Conservation (phyloP, 2,329 filamentous ascomycete species). For the Diaporthe humulicola region DNA sequence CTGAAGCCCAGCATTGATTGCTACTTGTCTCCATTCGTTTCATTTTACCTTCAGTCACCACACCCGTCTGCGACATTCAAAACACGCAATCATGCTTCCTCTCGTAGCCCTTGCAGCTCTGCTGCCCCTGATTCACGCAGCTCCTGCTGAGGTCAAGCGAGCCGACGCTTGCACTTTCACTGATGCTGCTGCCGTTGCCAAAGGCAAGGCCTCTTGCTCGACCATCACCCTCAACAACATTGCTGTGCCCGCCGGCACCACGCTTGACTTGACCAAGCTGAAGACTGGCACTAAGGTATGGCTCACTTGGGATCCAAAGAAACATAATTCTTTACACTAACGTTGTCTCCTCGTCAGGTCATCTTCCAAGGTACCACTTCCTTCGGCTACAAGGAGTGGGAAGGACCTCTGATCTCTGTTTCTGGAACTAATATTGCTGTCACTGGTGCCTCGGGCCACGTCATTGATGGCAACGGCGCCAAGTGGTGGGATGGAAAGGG, state of each 20-base stretch:
- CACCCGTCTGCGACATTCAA: neutral
- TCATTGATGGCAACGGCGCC: slow-evolving; percentile 40
- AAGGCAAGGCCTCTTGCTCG: slow-evolving; percentile 57
- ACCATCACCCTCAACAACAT: slow-evolving; percentile 54
- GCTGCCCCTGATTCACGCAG: slow-evolving; percentile 31
- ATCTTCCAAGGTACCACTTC: slow-evolving; percentile 50
- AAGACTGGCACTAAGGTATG: slow-evolving; percentile 46
- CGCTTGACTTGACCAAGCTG: slow-evolving; percentile 52
- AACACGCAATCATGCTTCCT: slow-evolving; percentile 18
- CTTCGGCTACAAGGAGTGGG: slow-evolving; percentile 71
- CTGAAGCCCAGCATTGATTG: slow-evolving; percentile 25
- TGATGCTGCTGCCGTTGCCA: slow-evolving; percentile 58
- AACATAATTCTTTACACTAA: neutral
- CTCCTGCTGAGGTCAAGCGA: slow-evolving; percentile 27
- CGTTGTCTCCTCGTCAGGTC: slow-evolving; percentile 1
- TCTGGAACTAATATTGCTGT: slow-evolving; percentile 41
- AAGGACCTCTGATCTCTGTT: slow-evolving; percentile 59
- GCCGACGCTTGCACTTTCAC: slow-evolving; percentile 65
- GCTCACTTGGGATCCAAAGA: slow-evolving; percentile 40
- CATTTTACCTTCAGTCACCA: neutral
- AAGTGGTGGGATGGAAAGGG: slow-evolving; percentile 51
- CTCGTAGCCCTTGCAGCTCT: slow-evolving; percentile 28
- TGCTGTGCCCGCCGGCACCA: slow-evolving; percentile 52
- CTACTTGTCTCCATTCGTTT: neutral
- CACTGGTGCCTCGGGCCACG: slow-evolving; percentile 45